phyloP scores from a whole-genome alignment of 345 rosid species.

The Fremontodendron californicum region DNA sequence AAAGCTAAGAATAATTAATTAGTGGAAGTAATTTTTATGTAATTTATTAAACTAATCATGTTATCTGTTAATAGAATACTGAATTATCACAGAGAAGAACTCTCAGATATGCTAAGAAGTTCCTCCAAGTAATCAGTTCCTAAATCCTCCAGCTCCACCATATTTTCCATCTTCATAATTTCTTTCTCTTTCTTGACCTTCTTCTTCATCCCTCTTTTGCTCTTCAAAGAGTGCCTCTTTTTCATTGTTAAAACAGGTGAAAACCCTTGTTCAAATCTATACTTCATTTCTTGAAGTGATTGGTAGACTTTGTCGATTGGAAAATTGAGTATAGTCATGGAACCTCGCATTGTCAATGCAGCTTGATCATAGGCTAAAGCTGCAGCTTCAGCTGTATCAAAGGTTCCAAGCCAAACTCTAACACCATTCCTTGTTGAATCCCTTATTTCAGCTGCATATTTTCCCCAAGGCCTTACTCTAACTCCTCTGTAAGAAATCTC shows the following conservation, averaged over 20 bases:
- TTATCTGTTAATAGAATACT: too few relatives aligned
- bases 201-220: constrained; percentile 29
- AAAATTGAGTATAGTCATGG: constrained; percentile 52
- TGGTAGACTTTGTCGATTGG: constrained; percentile 37
- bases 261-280: constrained; percentile 25
- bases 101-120: constrained; percentile 30
- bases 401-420: constrained; percentile 66
- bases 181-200: constrained; percentile 29
- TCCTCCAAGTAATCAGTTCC: constrained; percentile 62
- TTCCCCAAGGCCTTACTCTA: constrained; percentile 61
- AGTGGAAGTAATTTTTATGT: background rate
- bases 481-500: constrained; percentile 52
- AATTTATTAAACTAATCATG: background rate
- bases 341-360: constrained; percentile 56
- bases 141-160: constrained; percentile 48
- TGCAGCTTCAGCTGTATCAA: constrained; percentile 59
- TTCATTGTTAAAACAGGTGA: constrained; percentile 59
- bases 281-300: constrained; percentile 44
- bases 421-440: constrained; percentile 63
- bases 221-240: constrained; percentile 42
- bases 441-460: constrained; percentile 64
- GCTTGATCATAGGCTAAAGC: constrained; percentile 76
- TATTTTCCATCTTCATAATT: constrained; percentile 22
- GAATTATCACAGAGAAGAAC: background rate
- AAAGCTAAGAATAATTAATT: background rate